phyloP scores from a whole-genome alignment of 2,329 filamentous ascomycete genomes.

The Exophiala lecanii-corni region DNA sequence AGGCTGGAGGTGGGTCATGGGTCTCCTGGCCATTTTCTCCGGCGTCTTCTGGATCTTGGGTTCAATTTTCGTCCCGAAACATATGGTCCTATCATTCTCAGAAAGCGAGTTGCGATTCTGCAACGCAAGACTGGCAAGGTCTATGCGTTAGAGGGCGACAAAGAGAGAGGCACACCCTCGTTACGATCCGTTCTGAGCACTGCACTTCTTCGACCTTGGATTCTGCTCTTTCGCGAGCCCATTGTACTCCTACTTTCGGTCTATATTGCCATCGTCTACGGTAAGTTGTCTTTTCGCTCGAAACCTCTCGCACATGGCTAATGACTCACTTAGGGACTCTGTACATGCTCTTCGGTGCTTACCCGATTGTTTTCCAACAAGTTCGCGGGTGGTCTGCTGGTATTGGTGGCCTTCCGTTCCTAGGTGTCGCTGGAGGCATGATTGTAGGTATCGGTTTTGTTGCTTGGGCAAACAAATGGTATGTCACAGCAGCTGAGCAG shows the following conservation, averaged over 20 bases:
- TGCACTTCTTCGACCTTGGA: conserved; percentile 61
- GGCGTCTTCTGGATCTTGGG: conserved; percentile 56
- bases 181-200: conserved; percentile 49
- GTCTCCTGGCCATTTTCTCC: conserved; percentile 59
- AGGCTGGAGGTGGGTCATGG: conserved; percentile 67
- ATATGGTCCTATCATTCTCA: conserved; percentile 54
- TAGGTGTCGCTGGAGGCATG: conserved; percentile 67
- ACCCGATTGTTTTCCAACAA: conserved; percentile 63
- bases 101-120: conserved; percentile 48
- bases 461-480: conserved; percentile 53
- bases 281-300: conserved; percentile 37
- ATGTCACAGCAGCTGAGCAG: conserved; percentile 42
- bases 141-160: conserved; percentile 52
- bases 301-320: conserved; percentile 44
- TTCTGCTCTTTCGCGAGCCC: conserved; percentile 65
- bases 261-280: conserved; percentile 50
- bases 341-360: conserved; percentile 57
- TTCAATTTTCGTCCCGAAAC: conserved; percentile 53
- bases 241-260: conserved; percentile 62
- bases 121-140: conserved; percentile 51
- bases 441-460: conserved; percentile 53
- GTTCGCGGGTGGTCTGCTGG: conserved; percentile 56
- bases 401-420: conserved; percentile 60
- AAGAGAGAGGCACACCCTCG: conserved; percentile 40
- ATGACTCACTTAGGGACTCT: conserved; percentile 71